phyloP scores from a whole-genome alignment of 2,329 filamentous ascomycete genomes.

The Sordariomycetes sp. region DNA sequence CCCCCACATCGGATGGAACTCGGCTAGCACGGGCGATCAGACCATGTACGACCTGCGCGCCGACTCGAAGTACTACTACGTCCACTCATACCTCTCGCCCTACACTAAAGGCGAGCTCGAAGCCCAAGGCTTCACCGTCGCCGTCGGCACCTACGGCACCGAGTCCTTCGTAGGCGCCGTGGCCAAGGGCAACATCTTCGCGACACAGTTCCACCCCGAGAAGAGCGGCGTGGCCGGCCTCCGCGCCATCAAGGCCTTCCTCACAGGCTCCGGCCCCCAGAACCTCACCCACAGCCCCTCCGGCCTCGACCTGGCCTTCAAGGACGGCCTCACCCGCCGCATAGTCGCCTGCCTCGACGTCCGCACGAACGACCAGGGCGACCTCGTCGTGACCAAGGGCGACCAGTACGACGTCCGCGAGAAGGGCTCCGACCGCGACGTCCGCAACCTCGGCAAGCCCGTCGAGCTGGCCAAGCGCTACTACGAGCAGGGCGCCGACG shows the following conservation, averaged over 20 bases:
- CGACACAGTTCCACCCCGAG: constrained; percentile 95
- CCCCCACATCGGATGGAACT: constrained; percentile 99
- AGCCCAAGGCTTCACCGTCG: constrained; percentile 79
- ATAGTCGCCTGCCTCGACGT: constrained; percentile 96
- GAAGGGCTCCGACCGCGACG: constrained; percentile 53
- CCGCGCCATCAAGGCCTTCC: constrained; percentile 73
- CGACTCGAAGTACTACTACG: constrained; percentile 94
- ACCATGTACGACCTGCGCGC: constrained; percentile 68
- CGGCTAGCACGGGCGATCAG: constrained; percentile 52
- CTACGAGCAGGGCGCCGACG: constrained; percentile 93
- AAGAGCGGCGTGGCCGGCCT: constrained; percentile 90
- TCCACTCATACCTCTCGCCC: constrained; percentile 83
- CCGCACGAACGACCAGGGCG: constrained; percentile 83
- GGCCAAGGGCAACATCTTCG: constrained; percentile 74
- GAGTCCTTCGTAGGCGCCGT: constrained; percentile 91
- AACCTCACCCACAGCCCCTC: constrained; percentile 24
- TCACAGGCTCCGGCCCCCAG: constrained; percentile 56
- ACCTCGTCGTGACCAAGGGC: constrained; percentile 95
- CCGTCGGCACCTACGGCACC: constrained; percentile 74
- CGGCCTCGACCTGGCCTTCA: constrained; percentile 16
- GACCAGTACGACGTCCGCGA: constrained; percentile 98
- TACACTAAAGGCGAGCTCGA: constrained; percentile 68
- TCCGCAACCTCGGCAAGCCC: constrained; percentile 92
- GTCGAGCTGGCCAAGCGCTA: constrained; percentile 90
- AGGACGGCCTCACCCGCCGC: constrained; percentile 74